phyloP scores from a whole-genome alignment of 345 rosid species.

The Syzygium aqueum region DNA sequence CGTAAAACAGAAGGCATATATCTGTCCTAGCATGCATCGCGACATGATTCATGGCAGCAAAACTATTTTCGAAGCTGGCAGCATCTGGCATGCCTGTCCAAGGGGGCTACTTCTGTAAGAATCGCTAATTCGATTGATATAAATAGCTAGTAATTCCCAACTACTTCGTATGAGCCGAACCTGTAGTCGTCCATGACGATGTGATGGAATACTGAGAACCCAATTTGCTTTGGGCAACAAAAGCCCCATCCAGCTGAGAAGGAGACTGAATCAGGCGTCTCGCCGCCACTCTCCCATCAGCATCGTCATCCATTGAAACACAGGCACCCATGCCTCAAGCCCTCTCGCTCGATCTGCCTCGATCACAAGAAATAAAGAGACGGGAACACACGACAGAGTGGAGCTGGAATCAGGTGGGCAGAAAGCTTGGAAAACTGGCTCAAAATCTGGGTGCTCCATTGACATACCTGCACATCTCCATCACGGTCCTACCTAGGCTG shows the following conservation, averaged over 20 bases:
- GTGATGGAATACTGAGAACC: not conserved
- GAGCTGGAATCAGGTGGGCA: not conserved
- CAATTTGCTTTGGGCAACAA: not conserved
- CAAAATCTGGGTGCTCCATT: not conserved
- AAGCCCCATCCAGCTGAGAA: not conserved
- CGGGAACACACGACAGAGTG: not conserved
- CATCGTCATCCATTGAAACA: not conserved
- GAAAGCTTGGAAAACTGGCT: not conserved
- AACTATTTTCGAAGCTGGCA: not conserved
- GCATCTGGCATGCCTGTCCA: not conserved
- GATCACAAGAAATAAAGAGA: not conserved
- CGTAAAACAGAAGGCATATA: not conserved
- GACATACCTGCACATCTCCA: not conserved
- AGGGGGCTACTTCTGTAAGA: not conserved
- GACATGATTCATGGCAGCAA: not conserved
- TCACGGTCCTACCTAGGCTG: not conserved
- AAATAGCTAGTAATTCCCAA: not conserved
- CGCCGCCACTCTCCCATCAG: not conserved
- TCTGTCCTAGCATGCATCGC: not conserved
- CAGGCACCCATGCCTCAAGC: not conserved
- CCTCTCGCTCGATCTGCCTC: not conserved
- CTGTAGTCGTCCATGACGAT: not conserved
- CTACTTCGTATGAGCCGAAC: not conserved
- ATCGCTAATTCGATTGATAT: not conserved
- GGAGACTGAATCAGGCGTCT: not conserved